phyloP scores from a whole-genome alignment of 2,329 filamentous ascomycete genomes.

The Arachnopeziza araneosa region DNA sequence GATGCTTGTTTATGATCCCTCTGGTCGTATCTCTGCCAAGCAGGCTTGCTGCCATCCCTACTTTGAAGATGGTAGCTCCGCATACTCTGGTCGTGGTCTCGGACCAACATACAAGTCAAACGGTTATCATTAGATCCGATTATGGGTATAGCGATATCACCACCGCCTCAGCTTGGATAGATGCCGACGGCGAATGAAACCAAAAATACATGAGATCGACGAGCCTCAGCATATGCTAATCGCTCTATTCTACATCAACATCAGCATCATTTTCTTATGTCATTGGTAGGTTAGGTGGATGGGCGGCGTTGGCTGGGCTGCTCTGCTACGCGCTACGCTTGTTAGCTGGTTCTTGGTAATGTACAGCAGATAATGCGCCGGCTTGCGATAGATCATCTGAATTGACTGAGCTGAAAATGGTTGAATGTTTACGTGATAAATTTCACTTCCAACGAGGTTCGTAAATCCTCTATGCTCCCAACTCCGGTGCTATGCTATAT shows the following conservation, averaged over 20 bases:
- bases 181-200: slow-evolving; percentile 36
- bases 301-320: slow-evolving; percentile 4
- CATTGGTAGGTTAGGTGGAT: neutral
- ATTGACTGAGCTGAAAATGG: neutral
- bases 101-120: slow-evolving; percentile 27
- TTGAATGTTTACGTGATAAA: neutral
- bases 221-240: neutral
- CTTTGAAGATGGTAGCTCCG: slow-evolving; percentile 47
- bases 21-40: slow-evolving; percentile 82
- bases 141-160: slow-evolving; percentile 14
- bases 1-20: slow-evolving; percentile 83
- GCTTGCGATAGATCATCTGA: neutral
- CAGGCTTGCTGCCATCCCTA: slow-evolving; percentile 80
- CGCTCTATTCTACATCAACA: neutral
- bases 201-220: slow-evolving; percentile 34
- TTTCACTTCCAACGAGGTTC: neutral
- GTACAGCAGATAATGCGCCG: neutral
- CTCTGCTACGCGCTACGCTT: slow-evolving; percentile 1
- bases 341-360: neutral
- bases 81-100: slow-evolving; percentile 30
- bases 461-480: neutral
- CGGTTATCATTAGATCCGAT: slow-evolving; percentile 26
- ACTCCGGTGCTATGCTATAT: neutral
- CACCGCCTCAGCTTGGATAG: slow-evolving; percentile 22
- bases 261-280: slow-evolving; percentile 3